Evolutionary conservation across 2,329 filamentous ascomycete species (phyloP).

Genomic region (Biscogniauxia mediterranea): DNA sequence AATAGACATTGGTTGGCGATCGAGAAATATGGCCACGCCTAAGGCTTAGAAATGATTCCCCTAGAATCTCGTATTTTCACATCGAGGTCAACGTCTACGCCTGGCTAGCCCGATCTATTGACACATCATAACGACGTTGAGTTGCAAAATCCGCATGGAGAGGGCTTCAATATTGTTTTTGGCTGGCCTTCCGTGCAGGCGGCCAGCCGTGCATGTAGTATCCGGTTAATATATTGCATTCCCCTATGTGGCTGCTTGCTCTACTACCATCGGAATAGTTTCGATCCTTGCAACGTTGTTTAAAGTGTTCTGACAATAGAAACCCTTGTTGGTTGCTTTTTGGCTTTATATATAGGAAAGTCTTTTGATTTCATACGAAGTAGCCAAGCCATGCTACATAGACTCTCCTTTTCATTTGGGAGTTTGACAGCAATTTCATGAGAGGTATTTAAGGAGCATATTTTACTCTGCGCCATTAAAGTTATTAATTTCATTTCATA

Average conservation of each 20-base stretch:
- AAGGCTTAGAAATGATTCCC: neutral
- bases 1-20: too few species aligned
- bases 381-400: neutral
- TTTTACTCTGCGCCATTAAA: neutral
- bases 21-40: neutral
- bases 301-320: neutral
- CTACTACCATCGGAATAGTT: neutral
- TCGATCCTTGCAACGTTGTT: neutral
- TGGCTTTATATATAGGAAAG: neutral
- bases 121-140: neutral
- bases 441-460: neutral
- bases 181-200: neutral
- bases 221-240: neutral
- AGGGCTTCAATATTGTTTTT: neutral
- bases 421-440: neutral
- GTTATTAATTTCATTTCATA: neutral
- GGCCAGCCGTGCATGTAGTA: neutral
- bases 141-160: neutral
- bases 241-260: neutral
- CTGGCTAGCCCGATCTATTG: neutral
- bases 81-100: neutral
- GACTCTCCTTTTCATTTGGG: neutral
- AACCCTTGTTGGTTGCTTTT: neutral
- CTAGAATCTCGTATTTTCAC: neutral
- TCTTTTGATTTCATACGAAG: neutral